Evolutionary conservation across 148 eudicot species (phyloP).

Genomic region (Heliosperma pusillum): DNA sequence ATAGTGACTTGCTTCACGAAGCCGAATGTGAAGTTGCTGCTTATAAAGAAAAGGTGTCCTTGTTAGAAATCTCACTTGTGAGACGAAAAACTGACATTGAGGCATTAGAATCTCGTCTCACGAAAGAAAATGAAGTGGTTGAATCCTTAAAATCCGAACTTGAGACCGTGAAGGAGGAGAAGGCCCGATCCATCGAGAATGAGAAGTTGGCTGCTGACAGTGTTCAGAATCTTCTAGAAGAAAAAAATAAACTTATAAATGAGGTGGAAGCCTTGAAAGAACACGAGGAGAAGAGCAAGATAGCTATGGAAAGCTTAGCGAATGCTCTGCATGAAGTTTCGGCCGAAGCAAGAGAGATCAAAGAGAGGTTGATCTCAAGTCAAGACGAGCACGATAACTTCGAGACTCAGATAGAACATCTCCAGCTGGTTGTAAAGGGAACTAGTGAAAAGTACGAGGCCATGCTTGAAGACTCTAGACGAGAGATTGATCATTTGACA

Average conservation of each 20-base stretch:
- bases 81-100: constrained; percentile 64
- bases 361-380: constrained; percentile 63
- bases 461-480: constrained; percentile 73
- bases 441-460: constrained; percentile 72
- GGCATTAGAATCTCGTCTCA: constrained; percentile 36
- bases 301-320: constrained; percentile 81
- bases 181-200: constrained; percentile 54
- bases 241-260: constrained; percentile 72
- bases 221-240: constrained; percentile 69
- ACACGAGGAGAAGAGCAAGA: constrained; percentile 79
- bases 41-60: constrained; percentile 67
- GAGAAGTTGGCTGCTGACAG: constrained; percentile 78
- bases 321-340: constrained; percentile 84
- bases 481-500: constrained; percentile 56
- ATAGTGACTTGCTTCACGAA: constrained; percentile 63
- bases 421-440: constrained; percentile 63
- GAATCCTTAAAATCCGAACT: constrained; percentile 57
- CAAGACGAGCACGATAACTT: constrained; percentile 61
- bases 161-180: constrained; percentile 70
- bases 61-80: constrained; percentile 60
- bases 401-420: constrained; percentile 65
- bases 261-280: constrained; percentile 64
- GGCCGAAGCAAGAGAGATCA: constrained; percentile 71
- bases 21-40: constrained; percentile 62
- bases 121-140: constrained; percentile 30